Base-by-base conservation (phyloP, 2,329 filamentous ascomycete genomes). In the Fusarium metavorans region DNA sequence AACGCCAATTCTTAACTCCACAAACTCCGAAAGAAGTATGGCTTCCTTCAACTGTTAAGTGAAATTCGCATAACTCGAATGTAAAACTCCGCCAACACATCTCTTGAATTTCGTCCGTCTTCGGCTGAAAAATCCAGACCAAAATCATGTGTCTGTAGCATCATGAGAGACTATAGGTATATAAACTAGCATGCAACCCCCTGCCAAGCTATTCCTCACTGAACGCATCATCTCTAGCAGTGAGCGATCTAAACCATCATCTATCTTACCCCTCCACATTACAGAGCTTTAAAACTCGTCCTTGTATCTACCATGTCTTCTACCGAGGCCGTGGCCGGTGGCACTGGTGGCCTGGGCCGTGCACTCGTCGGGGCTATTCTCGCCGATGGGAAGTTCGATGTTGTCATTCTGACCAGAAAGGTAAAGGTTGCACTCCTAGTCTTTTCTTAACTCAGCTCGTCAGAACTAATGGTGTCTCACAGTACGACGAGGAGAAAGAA, bases 401-500 rank as follows among this genome's bases (percentile, higher is more conserved):
- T 87, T n/a, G 78, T 84, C 57, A 79, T 87, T 6, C 70, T 87
- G 8, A 79, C 82, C n/a, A 82, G 86, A 50, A 83, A 82, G 73
- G 85, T 80, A 27, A 41, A 37, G 5, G 1, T 10, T 11, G 5
- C 9, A n/a, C 18, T n/a, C 18, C 9, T 6, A 41, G 13, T 4
- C 8, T 5, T 50, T 4, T 6, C 2, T n/a, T 34, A 10, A 23
- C 16, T 34, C 10, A 35, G 5, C 2, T 7, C 6, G 5, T 45
- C 5, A 14, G 37, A 39, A n/a, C 37, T 39, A 10, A 39, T 11
- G 5, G 4, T 11, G 9, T n/a, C 11, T 11, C 9, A 6, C 4
- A 6, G 41, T 5, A 32, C 45, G 66, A 23, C 14, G 18, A 59
- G 32, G 14, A 16, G n/a, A 14, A 20, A 18, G 5, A 56, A 48